Base-by-base conservation (phyloP, 148 eudicot species). In the Pharnaceum exiguum region DNA sequence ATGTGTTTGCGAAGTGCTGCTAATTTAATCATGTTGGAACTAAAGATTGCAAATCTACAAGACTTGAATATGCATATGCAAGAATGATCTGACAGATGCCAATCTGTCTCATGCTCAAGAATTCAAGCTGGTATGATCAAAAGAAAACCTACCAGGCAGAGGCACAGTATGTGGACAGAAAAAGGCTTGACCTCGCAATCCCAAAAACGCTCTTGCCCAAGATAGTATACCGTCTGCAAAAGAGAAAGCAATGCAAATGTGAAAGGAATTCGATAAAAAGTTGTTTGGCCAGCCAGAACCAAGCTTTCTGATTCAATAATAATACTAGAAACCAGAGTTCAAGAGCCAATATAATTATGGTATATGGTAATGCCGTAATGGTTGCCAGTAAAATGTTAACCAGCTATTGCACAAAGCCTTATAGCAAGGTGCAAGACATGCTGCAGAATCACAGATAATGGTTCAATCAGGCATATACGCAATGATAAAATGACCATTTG, bases 151-250 rank as follows among this genome's bases (percentile, higher is more conserved):
- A 93, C 99, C 99, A 93, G 57, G 99, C 96, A 62, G 99, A 93
- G 31, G 91, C 65, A 55, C 99, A 93, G 55, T 93, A 93, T 31
- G 73, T 65, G 19, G 99, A 83, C 37, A 93, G 79, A 71, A 93
- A 93, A 81, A 93, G 77, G 84, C 99, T 93, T 60, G 99, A 93
- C 65, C 96, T 82, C 71, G 91, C 91, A 32, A 95, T 83, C 51
- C 99, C 99, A 37, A 78, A 45, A 52, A 75, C 72, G 47, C 99
- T 95, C 77, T 93, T 93, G 70, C 84, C 78, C 75, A 89, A 56
- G 49, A 93, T 93, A 28, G 84, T 66, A 70, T 39, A 65, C 35
- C 91, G 95, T 53, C 99, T 93, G 95, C 57, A 61, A 26, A 32
- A 60, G 29, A 46, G 63, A 27, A 21, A 37, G 38, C 26, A 63